Evolutionary conservation across 2,329 filamentous ascomycete species (phyloP).

Genomic region (Aspergillus sp.): DNA sequence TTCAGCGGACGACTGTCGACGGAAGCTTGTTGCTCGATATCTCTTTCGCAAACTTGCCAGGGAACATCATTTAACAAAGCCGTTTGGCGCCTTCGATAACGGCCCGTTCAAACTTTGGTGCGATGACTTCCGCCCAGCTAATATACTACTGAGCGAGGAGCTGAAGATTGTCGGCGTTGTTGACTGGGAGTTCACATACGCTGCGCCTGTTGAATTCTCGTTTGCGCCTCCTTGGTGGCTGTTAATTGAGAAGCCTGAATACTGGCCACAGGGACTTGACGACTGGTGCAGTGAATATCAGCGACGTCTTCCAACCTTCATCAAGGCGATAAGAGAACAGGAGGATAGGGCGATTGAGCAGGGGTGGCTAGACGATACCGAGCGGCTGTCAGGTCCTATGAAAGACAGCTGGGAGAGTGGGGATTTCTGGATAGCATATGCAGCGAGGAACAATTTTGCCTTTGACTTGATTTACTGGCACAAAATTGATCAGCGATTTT

Average conservation of each 20-base stretch:
- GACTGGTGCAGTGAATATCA: not conserved
- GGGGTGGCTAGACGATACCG: not conserved
- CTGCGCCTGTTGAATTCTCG: slow-evolving; percentile 13
- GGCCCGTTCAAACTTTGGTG: slow-evolving; percentile 33
- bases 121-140: slow-evolving; percentile 33
- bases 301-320: not conserved
- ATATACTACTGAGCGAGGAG: slow-evolving; percentile 27
- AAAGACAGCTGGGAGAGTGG: not conserved
- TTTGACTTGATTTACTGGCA: too few species aligned
- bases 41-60: slow-evolving; percentile 23
- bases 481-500: too few species aligned
- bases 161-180: slow-evolving; percentile 24
- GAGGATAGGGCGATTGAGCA: not conserved
- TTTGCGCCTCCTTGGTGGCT: slow-evolving; percentile 24
- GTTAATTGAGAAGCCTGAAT: slow-evolving; percentile 28
- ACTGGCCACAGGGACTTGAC: slow-evolving; percentile 17
- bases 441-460: too few species aligned
- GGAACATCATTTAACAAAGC: slow-evolving; percentile 12
- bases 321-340: not conserved
- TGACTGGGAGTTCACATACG: slow-evolving; percentile 33
- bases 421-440: not conserved
- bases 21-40: slow-evolving; percentile 30
- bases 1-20: slow-evolving; percentile 26
- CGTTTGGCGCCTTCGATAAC: slow-evolving; percentile 20
- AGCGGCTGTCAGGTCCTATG: not conserved